Evolutionary conservation across 2,329 filamentous ascomycete species (phyloP).

Genomic region (Microascus cirrosus): DNA sequence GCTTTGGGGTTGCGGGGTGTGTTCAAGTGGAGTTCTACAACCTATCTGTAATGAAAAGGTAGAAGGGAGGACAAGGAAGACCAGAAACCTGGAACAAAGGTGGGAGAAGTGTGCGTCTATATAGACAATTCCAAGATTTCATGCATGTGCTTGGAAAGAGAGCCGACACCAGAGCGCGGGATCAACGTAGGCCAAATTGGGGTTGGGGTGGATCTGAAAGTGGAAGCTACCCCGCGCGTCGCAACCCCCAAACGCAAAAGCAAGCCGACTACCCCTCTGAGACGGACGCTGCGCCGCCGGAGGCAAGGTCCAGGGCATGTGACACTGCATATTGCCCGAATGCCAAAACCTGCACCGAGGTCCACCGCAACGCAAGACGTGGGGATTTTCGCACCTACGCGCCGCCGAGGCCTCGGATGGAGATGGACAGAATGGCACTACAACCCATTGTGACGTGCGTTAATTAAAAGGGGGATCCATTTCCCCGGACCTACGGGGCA

Average conservation of each 20-base stretch:
- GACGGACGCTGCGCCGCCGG: no score
- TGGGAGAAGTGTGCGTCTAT: no score
- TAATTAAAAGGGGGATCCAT: background rate
- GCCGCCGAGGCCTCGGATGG: background rate
- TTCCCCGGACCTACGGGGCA: background rate
- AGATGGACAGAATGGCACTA: background rate
- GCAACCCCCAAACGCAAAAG: background rate
- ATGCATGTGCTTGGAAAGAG: no score
- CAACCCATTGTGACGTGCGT: background rate
- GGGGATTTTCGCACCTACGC: background rate
- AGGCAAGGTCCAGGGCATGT: background rate
- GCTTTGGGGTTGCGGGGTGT: no score
- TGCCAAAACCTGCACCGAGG: background rate
- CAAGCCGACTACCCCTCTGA: no score
- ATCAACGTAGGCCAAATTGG: no score
- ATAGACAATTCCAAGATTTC: no score
- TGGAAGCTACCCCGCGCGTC: background rate
- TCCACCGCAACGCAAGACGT: background rate
- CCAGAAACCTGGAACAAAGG: no score
- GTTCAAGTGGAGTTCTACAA: no score
- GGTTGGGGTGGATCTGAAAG: background rate
- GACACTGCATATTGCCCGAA: background rate
- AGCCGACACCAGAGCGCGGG: no score
- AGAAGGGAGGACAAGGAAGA: no score
- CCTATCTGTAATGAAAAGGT: no score